Evolutionary conservation across 768 basidiomycete genomes (phyloP).

Genomic region (Hericium coralloides): DNA sequence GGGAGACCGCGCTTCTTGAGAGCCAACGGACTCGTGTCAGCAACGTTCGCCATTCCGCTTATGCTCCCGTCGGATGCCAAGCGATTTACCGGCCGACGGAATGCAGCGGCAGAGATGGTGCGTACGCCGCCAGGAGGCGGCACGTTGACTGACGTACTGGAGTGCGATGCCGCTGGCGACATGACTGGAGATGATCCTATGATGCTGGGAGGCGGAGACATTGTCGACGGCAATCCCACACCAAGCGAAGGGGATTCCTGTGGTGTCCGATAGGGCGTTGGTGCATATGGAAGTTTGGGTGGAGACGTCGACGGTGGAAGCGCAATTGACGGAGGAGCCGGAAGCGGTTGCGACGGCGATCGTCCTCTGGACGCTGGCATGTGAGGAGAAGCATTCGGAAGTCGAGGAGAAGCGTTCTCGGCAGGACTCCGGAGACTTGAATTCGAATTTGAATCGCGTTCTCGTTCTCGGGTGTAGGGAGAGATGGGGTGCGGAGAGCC

Average conservation of each 20-base stretch:
- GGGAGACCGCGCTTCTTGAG: slow-evolving; percentile 41
- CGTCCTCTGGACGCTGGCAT: slow-evolving; percentile 4
- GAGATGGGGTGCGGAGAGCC: slow-evolving; percentile 17
- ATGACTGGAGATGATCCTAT: slow-evolving; percentile 4
- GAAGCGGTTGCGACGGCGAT: background rate
- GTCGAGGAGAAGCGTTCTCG: background rate
- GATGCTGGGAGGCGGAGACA: background rate
- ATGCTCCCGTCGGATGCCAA: slow-evolving; percentile 17
- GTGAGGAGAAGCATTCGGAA: background rate
- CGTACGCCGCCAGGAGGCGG: slow-evolving; percentile 29
- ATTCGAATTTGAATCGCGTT: slow-evolving; percentile 2
- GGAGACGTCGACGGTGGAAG: slow-evolving; percentile 8
- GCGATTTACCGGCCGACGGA: slow-evolving; percentile 43
- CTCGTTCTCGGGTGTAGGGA: slow-evolving; percentile 4
- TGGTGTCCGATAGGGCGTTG: slow-evolving; percentile 32
- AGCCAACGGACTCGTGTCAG: slow-evolving; percentile 39
- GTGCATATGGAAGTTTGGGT: slow-evolving; percentile 15
- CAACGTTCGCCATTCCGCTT: slow-evolving; percentile 11
- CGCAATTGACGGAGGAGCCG: slow-evolving; percentile 3
- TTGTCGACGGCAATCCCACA: slow-evolving; percentile 14
- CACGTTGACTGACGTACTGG: slow-evolving; percentile 17
- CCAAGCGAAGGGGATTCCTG: slow-evolving; percentile 32
- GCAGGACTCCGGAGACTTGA: background rate
- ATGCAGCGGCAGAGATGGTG: slow-evolving; percentile 72
- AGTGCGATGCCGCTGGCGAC: slow-evolving; percentile 19